Conservation (phyloP, 805 yeast species). For the Vanderwaltozyma yarrowii region DNA sequence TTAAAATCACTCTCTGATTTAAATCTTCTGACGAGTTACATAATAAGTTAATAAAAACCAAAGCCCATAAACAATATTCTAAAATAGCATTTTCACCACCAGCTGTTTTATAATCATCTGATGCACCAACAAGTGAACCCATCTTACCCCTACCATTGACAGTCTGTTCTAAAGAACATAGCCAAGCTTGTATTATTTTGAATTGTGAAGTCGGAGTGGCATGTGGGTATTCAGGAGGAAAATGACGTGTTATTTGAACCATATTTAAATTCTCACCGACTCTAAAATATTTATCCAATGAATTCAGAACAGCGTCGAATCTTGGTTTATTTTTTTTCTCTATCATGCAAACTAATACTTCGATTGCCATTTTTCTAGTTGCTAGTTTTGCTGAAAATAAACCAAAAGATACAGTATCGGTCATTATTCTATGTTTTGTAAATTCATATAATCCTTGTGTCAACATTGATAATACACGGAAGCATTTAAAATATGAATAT, state of each 20-base stretch:
- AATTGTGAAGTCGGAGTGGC: slow-evolving; percentile 14
- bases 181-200: slow-evolving; percentile 56
- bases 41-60: slow-evolving; percentile 25
- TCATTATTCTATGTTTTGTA: slow-evolving; percentile 29
- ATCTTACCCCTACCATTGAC: slow-evolving; percentile 78
- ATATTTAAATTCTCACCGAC: slow-evolving; percentile 21
- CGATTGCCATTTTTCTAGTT: slow-evolving; percentile 74
- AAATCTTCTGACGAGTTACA: slow-evolving; percentile 21
- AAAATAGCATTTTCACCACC: slow-evolving; percentile 34
- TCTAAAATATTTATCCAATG: slow-evolving; percentile 29
- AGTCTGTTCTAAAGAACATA: slow-evolving; percentile 52
- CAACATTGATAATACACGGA: slow-evolving; percentile 40
- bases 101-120: slow-evolving; percentile 54
- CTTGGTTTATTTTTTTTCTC: slow-evolving; percentile 38
- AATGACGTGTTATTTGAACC: slow-evolving; percentile 10
- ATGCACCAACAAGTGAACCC: slow-evolving; percentile 89
- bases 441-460: slow-evolving; percentile 22
- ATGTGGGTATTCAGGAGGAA: slow-evolving; percentile 11
- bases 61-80: slow-evolving; percentile 26
- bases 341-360: slow-evolving; percentile 51
- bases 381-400: slow-evolving; percentile 62
- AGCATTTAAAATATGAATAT: slow-evolving; percentile 62
- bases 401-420: slow-evolving; percentile 60
- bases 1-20: slow-evolving; percentile 25
- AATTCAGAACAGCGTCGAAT: slow-evolving; percentile 32